Evolutionary conservation across 2,329 filamentous ascomycete species (phyloP), one percentile per base, ranked within the genome.

Genomic region (Diaporthe citrichinensis): DNA sequence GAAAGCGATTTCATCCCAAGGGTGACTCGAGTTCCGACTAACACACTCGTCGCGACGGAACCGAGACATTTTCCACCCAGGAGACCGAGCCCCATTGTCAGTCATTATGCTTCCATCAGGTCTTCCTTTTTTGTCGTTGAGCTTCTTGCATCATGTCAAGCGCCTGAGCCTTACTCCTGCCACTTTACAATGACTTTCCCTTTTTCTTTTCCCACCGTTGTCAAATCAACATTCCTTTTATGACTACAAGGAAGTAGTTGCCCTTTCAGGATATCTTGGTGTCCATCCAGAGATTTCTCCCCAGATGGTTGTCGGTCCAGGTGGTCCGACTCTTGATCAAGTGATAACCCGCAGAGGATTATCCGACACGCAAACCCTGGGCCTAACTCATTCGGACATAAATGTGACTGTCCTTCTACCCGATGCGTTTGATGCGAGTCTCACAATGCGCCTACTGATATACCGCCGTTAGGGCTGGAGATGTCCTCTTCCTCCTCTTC

Each of bases 391-490:
- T 53, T 6, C 28, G n/a, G 34, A 55, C 49, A 55, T 55, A n/a
- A 28, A 20, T 39, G 34, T 28, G 49, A 25, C 49, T 5, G 49
- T 41, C n/a, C 36, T 55, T 14, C 65, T 49, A 6, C 4, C 34
- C 12, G 7, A 28, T 15, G n/a, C n/a, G 2, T 25, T 55, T 15
- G 25, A 34, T 69, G 17, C 25, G 46, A 23, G 49, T 41, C 28
- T 41, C 49, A 55, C 31, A 53, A 28, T 53, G 46, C n/a, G 31
- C 46, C 65, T 51, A 53, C 65, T 39, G 46, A 69, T 69, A 55
- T 69, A 34, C 65, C 65, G 31, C 65, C 65, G n/a, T 69, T 41
- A 41, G n/a, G 65, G 49, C 65, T 69, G 17, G 65, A 15, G 15
- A 31, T 28, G 4, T 55, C 31, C 6, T 69, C 31, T 23, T 68